Conservation (phyloP, 352 stramenopile genomes). For the Pythium grandisporangium region DNA sequence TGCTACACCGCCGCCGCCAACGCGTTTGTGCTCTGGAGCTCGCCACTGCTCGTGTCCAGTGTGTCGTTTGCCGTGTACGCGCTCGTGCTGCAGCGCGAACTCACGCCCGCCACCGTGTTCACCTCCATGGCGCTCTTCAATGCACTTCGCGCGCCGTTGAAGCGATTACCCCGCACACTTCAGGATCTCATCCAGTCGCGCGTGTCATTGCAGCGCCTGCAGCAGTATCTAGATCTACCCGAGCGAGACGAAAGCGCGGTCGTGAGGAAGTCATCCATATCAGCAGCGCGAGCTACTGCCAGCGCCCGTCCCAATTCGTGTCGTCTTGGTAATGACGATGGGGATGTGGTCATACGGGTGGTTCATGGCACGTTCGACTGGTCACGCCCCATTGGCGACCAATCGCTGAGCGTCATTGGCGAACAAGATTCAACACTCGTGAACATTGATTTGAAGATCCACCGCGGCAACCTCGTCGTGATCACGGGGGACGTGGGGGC, state of each 20-base stretch:
- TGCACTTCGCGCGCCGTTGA: slow-evolving; percentile 10
- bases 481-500: slow-evolving; percentile 4
- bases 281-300: no score
- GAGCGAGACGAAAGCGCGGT: slow-evolving; percentile 4
- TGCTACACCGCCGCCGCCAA: slow-evolving; percentile 39
- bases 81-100: slow-evolving; percentile 5
- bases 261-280: not conserved
- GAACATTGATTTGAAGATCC: slow-evolving; percentile 13
- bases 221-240: slow-evolving; percentile 1
- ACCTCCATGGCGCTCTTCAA: slow-evolving; percentile 18
- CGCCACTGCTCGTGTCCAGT: slow-evolving; percentile 13
- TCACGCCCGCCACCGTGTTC: slow-evolving; percentile 20
- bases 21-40: slow-evolving; percentile 26
- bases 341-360: slow-evolving; percentile 4
- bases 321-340: no score
- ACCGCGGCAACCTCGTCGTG: slow-evolving; percentile 23
- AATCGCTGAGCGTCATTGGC: no score
- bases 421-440: no score
- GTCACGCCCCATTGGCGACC: slow-evolving; percentile 1
- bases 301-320: no score
- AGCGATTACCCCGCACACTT: slow-evolving; percentile 3
- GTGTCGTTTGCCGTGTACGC: slow-evolving; percentile 18
- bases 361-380: slow-evolving; percentile 15
- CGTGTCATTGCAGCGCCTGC: slow-evolving; percentile 8
- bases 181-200: slow-evolving; percentile 13